A percentile compares a stretch with the other conserved stretches of the same genome.
These are phyloP conservation scores for Cystoisospora suis DNA, from an alignment of 169 alveolate genomes.

Conservation along the genomic window DNA sequence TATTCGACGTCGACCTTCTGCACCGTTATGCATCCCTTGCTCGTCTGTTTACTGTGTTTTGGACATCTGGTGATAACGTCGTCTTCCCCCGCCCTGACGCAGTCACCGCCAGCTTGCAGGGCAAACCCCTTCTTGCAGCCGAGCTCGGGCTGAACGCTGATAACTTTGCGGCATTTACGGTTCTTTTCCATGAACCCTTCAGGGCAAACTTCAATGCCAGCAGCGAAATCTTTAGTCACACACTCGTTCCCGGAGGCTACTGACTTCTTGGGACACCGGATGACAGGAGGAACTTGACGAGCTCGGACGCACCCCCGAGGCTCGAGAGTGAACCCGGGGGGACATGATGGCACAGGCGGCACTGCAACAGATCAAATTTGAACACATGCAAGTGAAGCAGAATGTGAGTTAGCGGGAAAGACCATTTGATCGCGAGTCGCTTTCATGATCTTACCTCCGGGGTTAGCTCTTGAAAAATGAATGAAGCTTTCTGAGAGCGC, in stretches of 20 bases:
- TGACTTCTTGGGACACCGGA: slow-evolving; percentile 8
- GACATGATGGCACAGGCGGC: slow-evolving; percentile 21
- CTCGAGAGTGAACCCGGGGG: slow-evolving; percentile 17
- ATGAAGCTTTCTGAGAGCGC: background rate
- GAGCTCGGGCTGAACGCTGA: slow-evolving; percentile 1
- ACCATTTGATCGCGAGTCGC: background rate
- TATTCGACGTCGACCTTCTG: background rate
- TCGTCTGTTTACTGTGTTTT: background rate
- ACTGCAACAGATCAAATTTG: background rate
- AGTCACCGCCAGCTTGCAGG: background rate
- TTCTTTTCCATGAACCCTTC: slow-evolving; percentile 26
- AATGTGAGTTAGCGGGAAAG: background rate
- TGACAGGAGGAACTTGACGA: slow-evolving; percentile 12
- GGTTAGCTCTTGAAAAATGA: background rate
- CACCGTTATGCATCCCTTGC: slow-evolving; percentile 12
- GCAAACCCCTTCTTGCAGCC: slow-evolving; percentile 32
- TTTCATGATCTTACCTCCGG: background rate
- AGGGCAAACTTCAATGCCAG: slow-evolving; percentile 16
- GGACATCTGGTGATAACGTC: slow-evolving; percentile 30
- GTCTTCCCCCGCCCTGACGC: slow-evolving; percentile 7
- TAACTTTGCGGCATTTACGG: slow-evolving; percentile 18
- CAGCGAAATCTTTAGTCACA: background rate
- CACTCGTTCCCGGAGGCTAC: slow-evolving; percentile 12
- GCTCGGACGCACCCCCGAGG: background rate
- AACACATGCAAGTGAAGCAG: background rate